phyloP scores from a whole-genome alignment of 257 asterid species.

The Solanum lignicaule region DNA sequence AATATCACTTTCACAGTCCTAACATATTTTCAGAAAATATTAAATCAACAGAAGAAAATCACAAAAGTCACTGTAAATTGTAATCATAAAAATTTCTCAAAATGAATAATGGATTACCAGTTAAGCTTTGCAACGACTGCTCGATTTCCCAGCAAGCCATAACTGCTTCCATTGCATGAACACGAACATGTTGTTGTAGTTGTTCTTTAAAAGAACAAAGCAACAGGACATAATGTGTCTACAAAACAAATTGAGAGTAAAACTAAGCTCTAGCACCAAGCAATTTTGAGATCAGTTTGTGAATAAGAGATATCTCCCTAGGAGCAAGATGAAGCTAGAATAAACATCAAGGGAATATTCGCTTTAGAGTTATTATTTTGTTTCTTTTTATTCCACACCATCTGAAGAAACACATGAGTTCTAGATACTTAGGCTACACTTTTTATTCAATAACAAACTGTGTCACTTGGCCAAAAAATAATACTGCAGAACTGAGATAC shows the following conservation, averaged over 20 bases:
- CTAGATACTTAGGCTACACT: background rate
- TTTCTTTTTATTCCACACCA: background rate
- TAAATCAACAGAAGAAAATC: background rate
- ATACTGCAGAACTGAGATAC: background rate
- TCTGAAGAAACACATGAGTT: background rate
- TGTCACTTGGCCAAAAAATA: background rate
- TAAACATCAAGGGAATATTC: background rate
- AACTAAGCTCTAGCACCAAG: background rate
- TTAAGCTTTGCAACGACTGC: slow-evolving; percentile 57
- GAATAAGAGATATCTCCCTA: background rate
- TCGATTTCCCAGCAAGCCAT: slow-evolving; percentile 75
- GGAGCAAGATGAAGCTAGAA: background rate
- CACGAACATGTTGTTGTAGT: slow-evolving; percentile 59
- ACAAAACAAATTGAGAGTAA: background rate
- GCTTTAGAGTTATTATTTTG: background rate
- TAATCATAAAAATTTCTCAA: background rate
- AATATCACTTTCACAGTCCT: background rate
- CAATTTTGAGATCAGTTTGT: background rate
- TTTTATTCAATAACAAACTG: background rate
- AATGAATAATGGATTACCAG: slow-evolving; percentile 25
- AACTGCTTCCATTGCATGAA: slow-evolving; percentile 69
- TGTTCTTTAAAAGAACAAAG: slow-evolving; percentile 65
- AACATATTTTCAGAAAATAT: background rate
- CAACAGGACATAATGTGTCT: slow-evolving; percentile 55
- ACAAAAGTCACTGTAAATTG: background rate